These are phyloP conservation scores for Apophysomyces elegans DNA, from an alignment of 371 early-diverging fungal species.

Conservation along the genomic window DNA sequence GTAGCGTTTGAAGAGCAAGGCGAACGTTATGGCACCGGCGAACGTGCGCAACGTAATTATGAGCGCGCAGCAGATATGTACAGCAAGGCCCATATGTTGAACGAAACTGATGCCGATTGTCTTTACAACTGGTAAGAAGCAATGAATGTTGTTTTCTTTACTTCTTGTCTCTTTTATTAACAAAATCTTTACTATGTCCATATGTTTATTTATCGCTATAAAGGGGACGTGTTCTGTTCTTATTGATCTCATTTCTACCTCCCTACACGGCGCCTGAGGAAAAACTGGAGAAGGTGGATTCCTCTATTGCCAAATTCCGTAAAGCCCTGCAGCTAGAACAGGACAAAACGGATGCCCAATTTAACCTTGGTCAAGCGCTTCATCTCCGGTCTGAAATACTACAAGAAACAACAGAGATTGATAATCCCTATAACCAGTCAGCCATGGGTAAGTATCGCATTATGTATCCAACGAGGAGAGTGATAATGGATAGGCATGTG, in stretches of 20 bases:
- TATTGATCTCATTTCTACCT: conserved; percentile 62
- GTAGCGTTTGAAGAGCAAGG: conserved; percentile 72
- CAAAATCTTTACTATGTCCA: background rate
- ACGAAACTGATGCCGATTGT: conserved; percentile 61
- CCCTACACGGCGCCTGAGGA: conserved; percentile 49
- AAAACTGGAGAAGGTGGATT: conserved; percentile 53
- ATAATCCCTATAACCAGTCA: conserved; percentile 51
- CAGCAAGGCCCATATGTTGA: conserved; percentile 59
- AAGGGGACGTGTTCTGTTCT: conserved; percentile 68
- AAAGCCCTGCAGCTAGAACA: conserved; percentile 51
- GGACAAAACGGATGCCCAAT: conserved; percentile 66
- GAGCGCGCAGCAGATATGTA: conserved; percentile 70
- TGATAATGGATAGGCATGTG: background rate
- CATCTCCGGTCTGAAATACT: conserved; percentile 65
- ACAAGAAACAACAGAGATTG: conserved; percentile 59
- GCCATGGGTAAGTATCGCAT: conserved; percentile 32
- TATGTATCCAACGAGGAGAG: background rate
- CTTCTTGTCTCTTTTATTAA: background rate
- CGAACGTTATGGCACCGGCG: conserved; percentile 68
- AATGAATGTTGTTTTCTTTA: too few relatives aligned
- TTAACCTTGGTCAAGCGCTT: conserved; percentile 75
- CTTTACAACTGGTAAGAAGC: conserved; percentile 66
- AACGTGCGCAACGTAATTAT: conserved; percentile 68
- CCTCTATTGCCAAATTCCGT: conserved; percentile 62
- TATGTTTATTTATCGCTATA: background rate